phyloP scores from a whole-genome alignment of 768 basidiomycete species.

The Lactarius akahatsu region DNA sequence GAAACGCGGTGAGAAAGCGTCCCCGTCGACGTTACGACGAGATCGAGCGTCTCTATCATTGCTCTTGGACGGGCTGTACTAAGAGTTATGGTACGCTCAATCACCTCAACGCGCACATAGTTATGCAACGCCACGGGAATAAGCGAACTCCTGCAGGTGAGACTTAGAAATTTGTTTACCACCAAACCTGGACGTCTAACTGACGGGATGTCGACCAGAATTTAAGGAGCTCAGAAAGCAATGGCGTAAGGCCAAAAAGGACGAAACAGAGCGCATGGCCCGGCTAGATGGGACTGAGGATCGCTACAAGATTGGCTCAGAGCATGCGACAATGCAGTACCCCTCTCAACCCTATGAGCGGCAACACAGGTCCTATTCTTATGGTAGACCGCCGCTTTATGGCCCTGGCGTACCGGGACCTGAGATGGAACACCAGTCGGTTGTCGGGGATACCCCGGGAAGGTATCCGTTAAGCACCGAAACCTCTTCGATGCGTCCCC shows the following conservation, averaged over 20 bases:
- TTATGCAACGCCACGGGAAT: conserved; percentile 94
- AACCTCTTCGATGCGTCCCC: conserved; percentile 13
- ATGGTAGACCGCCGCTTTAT: conserved; percentile 19
- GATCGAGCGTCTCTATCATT: conserved; percentile 91
- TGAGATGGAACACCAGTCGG: conserved; percentile 19
- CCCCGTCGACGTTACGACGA: conserved; percentile 89
- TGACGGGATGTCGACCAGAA: conserved; percentile 53
- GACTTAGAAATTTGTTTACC: conserved; percentile 34
- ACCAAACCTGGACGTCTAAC: conserved; percentile 23
- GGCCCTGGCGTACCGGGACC: conserved; percentile 24
- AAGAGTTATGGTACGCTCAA: conserved; percentile 95
- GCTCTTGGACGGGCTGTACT: conserved; percentile 56
- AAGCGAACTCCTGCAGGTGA: conserved; percentile 89
- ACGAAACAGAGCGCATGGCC: conserved; percentile 36
- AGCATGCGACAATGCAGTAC: conserved; percentile 7
- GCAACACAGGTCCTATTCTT: conserved; percentile 5
- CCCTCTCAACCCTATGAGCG: conserved; percentile 19
- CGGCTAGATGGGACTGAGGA: conserved; percentile 19
- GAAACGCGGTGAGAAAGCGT: conserved; percentile 78
- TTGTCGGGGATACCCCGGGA: conserved; percentile 8
- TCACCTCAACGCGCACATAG: conserved; percentile 96
- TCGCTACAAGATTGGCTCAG: conserved; percentile 13
- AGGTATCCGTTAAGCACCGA: conserved; percentile 15
- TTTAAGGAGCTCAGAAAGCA: conserved; percentile 97
- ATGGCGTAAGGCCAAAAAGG: conserved; percentile 94